A percentile compares a stretch with the other conserved stretches of the same genome.
These are phyloP conservation scores for Penicillium angulare DNA, from an alignment of 495 filamentous ascomycete species.

Conservation along the genomic window DNA sequence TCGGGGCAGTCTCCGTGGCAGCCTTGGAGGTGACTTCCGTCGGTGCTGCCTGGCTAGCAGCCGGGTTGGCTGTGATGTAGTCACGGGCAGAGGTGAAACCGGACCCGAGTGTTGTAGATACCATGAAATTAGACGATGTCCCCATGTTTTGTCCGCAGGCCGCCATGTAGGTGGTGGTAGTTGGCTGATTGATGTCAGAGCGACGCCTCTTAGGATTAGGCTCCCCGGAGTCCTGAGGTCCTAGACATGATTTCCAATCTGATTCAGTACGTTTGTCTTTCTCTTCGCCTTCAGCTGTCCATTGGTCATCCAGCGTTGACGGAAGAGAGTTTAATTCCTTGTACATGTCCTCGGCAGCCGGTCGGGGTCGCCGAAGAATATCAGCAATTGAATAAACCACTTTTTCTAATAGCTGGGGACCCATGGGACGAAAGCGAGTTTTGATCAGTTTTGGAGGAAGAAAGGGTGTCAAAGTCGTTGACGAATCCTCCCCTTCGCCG, in stretches of 20 bases:
- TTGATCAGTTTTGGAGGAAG: conserved; percentile 49
- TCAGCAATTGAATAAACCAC: conserved; percentile 59
- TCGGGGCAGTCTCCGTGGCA: conserved; percentile 3
- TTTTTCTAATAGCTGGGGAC: conserved; percentile 54
- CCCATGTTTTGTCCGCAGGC: conserved; percentile 27
- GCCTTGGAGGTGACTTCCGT: conserved; percentile 2
- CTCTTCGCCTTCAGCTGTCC: conserved; percentile 59
- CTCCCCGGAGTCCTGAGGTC: conserved; percentile 15
- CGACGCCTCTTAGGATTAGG: conserved; percentile 37
- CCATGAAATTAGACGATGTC: conserved; percentile 30
- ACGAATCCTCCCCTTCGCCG: conserved; percentile 46
- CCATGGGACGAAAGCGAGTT: conserved; percentile 53
- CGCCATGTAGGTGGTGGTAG: conserved; percentile 21
- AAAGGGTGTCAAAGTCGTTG: conserved; percentile 61
- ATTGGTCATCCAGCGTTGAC: conserved; percentile 60
- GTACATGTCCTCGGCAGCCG: conserved; percentile 48
- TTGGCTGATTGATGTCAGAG: conserved; percentile 25
- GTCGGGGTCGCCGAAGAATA: conserved; percentile 59
- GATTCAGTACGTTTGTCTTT: conserved; percentile 32
- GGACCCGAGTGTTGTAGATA: conserved; percentile 34
- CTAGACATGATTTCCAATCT: conserved; percentile 32
- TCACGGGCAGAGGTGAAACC: conserved; percentile 45
- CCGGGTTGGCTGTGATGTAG: conserved; percentile 32
- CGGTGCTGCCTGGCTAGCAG: conserved; percentile 10
- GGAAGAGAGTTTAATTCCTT: conserved; percentile 42